Percentiles rank a stretch among this genome's conserved stretches.
phyloP scores from a whole-genome alignment of 257 asterid genomes.

The Jaltomata sinuosa region DNA sequence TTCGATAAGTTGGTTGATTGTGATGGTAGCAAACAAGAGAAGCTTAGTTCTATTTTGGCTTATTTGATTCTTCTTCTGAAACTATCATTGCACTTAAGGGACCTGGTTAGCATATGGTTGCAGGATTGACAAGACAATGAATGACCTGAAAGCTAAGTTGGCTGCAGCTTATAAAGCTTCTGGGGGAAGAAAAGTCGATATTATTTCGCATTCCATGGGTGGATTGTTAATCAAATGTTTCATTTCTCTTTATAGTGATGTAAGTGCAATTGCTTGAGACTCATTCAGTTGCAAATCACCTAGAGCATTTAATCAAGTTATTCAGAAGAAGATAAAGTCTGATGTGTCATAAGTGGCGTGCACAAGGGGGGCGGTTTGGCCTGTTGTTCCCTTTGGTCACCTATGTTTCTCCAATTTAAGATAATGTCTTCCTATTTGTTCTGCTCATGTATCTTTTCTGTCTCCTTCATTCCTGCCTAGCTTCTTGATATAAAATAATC shows the following conservation, averaged over 20 bases:
- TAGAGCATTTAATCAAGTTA: not conserved
- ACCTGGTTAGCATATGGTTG: constrained; percentile 8
- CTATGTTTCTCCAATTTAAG: not conserved
- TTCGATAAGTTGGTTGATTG: not conserved
- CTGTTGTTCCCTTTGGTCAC: not conserved
- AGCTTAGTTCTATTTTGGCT: not conserved
- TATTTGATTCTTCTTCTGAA: not conserved
- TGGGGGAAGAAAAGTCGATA: constrained; percentile 82
- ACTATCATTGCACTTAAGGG: not conserved
- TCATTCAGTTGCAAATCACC: not conserved
- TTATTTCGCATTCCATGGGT: constrained; percentile 90
- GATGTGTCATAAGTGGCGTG: not conserved
- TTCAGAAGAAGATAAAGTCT: not conserved
- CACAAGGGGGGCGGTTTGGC: not conserved
- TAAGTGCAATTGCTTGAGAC: constrained; percentile 24
- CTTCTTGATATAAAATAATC: not conserved
- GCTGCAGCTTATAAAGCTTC: constrained; percentile 82
- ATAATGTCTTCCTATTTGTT: not conserved
- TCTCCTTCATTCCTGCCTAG: not conserved
- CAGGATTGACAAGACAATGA: constrained; percentile 72
- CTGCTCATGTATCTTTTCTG: not conserved
- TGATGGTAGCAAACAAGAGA: not conserved
- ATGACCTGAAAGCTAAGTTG: constrained; percentile 58
- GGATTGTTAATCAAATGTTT: constrained; percentile 76
- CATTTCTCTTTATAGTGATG: constrained; percentile 56